Evolutionary conservation across 306 rosid genomes (phyloP), one percentile per base, ranked within the genome.

Genomic region (Vachellia pachyceras): DNA sequence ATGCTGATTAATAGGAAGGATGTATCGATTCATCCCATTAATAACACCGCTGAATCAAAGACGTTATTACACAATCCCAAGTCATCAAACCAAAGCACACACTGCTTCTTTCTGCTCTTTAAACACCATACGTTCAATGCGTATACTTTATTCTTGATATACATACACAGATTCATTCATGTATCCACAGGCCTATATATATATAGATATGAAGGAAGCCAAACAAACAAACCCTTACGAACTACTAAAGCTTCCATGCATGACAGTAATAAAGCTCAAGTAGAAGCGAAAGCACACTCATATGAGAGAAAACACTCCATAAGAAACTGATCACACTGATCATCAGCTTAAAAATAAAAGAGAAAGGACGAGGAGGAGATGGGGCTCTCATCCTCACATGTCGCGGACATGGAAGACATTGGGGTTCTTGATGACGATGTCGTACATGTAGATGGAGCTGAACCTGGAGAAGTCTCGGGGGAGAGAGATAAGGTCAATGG

Each of bases 401-500:
- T 49, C 99, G 61, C 97, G 70, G 45, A 96, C 99, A 29, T 89
- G 99, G 92, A 96, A 96, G 87, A 90, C 72, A 79, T 92, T 90
- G 22, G 98, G 98, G 63, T 79, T 89, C 80, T 96, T 96, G 73
- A 96, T 9, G 84, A 92, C 99, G 3, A 96, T 90, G 67, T 96
- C 99, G 73, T 90, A 96, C 99, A 96, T 96, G 29, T 96, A 7
- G 88, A 96, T 64, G 49, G 99, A 90, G 90, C 82, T 88, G 91
- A 96, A 96, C 87, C 83, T 90, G 77, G 88, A 82, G 84, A 90
- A 96, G 15, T 96, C 97, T 37, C 71, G 78, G 0, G 99, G 99
- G 8, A 96, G 98, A 50, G 98, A 93, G 17, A 96, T 96, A 13
- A 96, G 85, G 86, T 96, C 99, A 74, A 92, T 93, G 63, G 98